Base-by-base conservation (phyloP, 108 stramenopile genomes). In the Mayamaea pseudoterrestris region DNA sequence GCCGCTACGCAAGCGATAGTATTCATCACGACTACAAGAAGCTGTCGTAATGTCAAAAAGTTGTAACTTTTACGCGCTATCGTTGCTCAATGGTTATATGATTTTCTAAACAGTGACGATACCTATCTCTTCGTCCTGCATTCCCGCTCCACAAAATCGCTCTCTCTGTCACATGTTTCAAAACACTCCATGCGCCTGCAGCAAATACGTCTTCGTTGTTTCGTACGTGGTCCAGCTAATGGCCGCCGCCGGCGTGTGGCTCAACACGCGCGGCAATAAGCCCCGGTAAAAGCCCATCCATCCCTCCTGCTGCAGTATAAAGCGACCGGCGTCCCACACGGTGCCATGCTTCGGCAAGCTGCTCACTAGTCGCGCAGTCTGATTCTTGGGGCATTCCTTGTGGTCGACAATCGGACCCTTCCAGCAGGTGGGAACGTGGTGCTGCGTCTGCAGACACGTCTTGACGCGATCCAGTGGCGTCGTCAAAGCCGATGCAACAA, bases 211-310 rank as follows among this genome's bases (percentile, higher is more conserved):
- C 55, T 91, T 86, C 28, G 72, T 67, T 27, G 87, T 85, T 68
- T 97, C 96, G 62, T 99, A 99, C 35, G 92, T 83, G 1, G 96
- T 97, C 96, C 98, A 99, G 18, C 80, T 83, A 46, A 99, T 95
- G 22, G 98, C 98, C 23, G 97, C 95, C 5, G 91, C 80, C 5
- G 98, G 98, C 18, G 95, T 87, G 48, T 95, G 94, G 12, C 82
- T 70, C 49, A 93, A 54, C 30, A 97, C 57, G 14, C 96, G 55
- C 11, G 93, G 90, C 41, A 72, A 41, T 39, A 79, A 39, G 6
- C 96, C 96, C 1, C 92, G 74, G 61, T 86, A 93, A 37, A 99
- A 89, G 9, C 94, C 98, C 4, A 46, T 44, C 7, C 34, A 23
- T 27, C 98, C 98, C 53, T 98, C 98, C 36, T 80, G 68, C 39